These are phyloP conservation scores for Talaromyces nanjingensis DNA, from an alignment of 495 filamentous ascomycete species.

Conservation along the genomic window DNA sequence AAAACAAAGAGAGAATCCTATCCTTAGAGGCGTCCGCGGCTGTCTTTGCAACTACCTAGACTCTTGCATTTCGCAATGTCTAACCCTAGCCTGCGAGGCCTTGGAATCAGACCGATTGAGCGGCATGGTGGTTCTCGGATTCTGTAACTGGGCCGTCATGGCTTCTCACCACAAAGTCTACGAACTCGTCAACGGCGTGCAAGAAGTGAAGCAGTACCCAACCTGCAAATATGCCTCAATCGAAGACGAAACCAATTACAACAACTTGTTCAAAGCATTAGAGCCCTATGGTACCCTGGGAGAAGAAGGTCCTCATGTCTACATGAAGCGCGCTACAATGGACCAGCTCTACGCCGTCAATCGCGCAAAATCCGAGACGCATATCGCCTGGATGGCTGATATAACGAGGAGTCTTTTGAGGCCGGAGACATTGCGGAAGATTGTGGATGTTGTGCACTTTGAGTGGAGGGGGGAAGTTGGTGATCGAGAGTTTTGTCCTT, in stretches of 20 bases:
- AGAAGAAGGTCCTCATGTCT: not conserved
- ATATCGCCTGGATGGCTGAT: conserved; percentile 23
- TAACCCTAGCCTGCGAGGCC: not conserved
- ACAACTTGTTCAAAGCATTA: not conserved
- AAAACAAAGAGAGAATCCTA: not conserved
- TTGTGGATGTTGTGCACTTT: not conserved
- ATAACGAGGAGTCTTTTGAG: conserved; percentile 16
- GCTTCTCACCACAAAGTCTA: conserved; percentile 20
- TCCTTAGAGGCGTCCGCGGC: not conserved
- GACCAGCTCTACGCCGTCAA: conserved; percentile 8
- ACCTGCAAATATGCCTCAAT: not conserved
- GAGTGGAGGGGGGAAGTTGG: not conserved
- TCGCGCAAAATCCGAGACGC: conserved; percentile 6
- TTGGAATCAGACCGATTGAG: not conserved
- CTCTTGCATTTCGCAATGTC: not conserved
- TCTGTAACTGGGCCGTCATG: conserved; percentile 21
- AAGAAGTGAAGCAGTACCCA: not conserved
- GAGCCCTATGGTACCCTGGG: not conserved
- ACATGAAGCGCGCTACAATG: not conserved
- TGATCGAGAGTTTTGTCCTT: not conserved
- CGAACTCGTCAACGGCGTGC: conserved; percentile 12
- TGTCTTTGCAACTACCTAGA: not conserved
- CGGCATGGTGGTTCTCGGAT: conserved; percentile 13
- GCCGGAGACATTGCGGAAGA: conserved; percentile 10
- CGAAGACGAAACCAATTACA: not conserved